These are phyloP conservation scores for Nigrospora sphaerica DNA, from an alignment of 2,329 filamentous ascomycete species.

Conservation along the genomic window DNA sequence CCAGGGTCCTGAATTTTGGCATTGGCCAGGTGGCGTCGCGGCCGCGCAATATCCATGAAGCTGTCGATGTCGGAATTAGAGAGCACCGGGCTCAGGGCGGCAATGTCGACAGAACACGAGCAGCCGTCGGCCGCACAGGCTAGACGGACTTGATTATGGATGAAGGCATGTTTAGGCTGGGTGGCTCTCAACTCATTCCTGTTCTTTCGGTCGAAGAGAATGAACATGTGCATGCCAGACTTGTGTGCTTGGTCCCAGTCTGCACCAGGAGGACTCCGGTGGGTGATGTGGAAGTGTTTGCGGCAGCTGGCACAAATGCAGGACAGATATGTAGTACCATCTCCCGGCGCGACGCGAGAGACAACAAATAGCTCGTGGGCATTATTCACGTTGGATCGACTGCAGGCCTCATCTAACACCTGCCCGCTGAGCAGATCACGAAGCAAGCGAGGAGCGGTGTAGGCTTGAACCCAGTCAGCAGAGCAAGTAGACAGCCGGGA, in stretches of 20 bases:
- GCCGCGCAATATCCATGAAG: conserved; percentile 37
- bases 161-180: conserved; percentile 5
- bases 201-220: conserved; percentile 8
- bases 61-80: conserved; percentile 30
- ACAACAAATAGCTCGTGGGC: conserved; percentile 18
- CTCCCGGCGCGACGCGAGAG: conserved; percentile 10
- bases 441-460: conserved; percentile 20
- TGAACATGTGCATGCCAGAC: conserved; percentile 17
- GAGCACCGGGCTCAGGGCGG: conserved; percentile 35
- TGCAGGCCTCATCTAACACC: conserved; percentile 6
- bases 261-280: conserved; percentile 6
- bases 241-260: conserved; percentile 10
- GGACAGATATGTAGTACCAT: conserved; percentile 13
- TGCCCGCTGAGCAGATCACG: conserved; percentile 14
- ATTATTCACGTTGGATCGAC: conserved; percentile 2
- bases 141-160: conserved; percentile 10
- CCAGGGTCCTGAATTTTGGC: conserved; percentile 37
- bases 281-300: conserved; percentile 20
- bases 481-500: too few relatives aligned
- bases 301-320: conserved; percentile 17
- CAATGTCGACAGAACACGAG: conserved; percentile 39
- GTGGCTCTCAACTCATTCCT: conserved; percentile 4
- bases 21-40: conserved; percentile 28
- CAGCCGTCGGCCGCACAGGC: conserved; percentile 18
- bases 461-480: conserved; percentile 6